Percentiles rank a stretch among this genome's conserved stretches.
Conservation (phyloP, 176 grass and related monocot genomes). For the barley (Hordeum vulgare) region MorexV3_pseudomolecules_assembly NC_058522.1:434577037-434577536, state of each 20-base stretch:
- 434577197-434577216: not conserved
- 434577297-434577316: not conserved
- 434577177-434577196: not conserved
- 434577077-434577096: constrained; percentile 98
- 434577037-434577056: constrained; percentile 53
- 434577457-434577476: not conserved
- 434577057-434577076: constrained; percentile 97
- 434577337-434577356: not conserved
- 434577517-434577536: not conserved
- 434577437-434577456: not conserved
- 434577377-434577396: not conserved
- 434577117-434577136: constrained; percentile 14
- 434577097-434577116: constrained; percentile 34
- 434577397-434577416: not conserved
- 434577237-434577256: not conserved
- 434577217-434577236: not conserved
- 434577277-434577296: not conserved
- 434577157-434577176: constrained; percentile 13
- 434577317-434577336: constrained; percentile 11
- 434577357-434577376: not conserved
- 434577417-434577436: not conserved
- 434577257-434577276: not conserved
- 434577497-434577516: not conserved
- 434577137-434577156: not conserved
- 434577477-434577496: not conserved